Percentiles rank a stretch among this genome's conserved stretches.
phyloP scores from a whole-genome alignment of 441 rosid species.

The Pelargonium cotyledonis region DNA sequence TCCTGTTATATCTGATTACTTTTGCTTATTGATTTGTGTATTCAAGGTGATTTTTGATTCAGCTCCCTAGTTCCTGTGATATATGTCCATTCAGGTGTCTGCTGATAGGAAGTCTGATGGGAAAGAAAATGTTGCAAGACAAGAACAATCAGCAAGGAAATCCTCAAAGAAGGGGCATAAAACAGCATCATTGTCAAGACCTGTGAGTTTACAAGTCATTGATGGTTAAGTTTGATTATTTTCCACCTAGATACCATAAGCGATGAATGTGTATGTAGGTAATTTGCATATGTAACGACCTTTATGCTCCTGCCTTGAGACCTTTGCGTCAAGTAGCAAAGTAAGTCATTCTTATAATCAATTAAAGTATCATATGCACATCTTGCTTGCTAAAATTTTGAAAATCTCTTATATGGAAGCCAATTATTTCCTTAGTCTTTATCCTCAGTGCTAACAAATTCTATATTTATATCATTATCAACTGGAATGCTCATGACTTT shows the following conservation, averaged over 20 bases:
- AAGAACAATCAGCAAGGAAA: slow-evolving; percentile 40
- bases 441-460: neutral
- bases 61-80: slow-evolving; percentile 8
- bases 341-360: slow-evolving; percentile 43
- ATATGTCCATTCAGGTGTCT: slow-evolving; percentile 44
- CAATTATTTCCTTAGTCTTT: neutral
- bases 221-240: slow-evolving; percentile 12
- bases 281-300: slow-evolving; percentile 95
- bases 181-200: slow-evolving; percentile 65
- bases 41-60: slow-evolving; percentile 6
- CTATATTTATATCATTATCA: neutral
- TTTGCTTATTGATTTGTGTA: slow-evolving; percentile 4
- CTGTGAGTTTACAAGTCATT: slow-evolving; percentile 46
- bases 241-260: slow-evolving; percentile 4
- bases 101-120: slow-evolving; percentile 62
- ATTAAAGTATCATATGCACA: neutral
- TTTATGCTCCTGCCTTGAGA: slow-evolving; percentile 86
- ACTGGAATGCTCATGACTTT: neutral
- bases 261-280: slow-evolving; percentile 38
- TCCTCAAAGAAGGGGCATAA: slow-evolving; percentile 56
- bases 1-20: neutral
- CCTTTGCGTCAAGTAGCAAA: slow-evolving; percentile 92
- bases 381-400: neutral
- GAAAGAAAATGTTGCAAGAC: slow-evolving; percentile 50
- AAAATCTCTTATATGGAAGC: neutral